Conservation (phyloP, 2,329 filamentous ascomycete genomes). For the Sporothrix phasma region DNA sequence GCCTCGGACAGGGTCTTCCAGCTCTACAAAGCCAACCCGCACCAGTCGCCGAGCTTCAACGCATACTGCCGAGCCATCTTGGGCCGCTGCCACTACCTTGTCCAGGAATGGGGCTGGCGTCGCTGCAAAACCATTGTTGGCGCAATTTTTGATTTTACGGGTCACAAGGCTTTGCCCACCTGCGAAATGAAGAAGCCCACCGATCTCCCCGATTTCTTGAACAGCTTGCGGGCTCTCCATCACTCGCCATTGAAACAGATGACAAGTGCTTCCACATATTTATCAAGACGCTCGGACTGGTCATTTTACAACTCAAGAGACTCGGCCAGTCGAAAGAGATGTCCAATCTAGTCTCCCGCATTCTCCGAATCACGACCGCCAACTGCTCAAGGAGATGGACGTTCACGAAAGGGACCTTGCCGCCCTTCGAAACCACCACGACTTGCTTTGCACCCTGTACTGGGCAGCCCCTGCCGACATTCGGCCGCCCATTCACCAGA, state of each 20-base stretch:
- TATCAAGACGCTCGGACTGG: constrained; percentile 51
- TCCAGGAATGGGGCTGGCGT: constrained; percentile 57
- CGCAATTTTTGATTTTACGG: constrained; percentile 60
- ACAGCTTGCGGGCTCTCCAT: constrained; percentile 37
- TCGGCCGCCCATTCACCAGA: constrained; percentile 42
- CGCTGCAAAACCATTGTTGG: constrained; percentile 48
- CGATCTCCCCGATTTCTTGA: constrained; percentile 53
- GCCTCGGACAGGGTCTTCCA: constrained; percentile 48
- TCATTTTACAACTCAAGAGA: constrained; percentile 41
- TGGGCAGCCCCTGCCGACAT: constrained; percentile 50
- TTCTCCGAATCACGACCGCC: constrained; percentile 55
- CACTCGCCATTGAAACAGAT: constrained; percentile 39
- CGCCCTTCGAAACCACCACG: constrained; percentile 57
- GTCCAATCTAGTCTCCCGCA: constrained; percentile 49
- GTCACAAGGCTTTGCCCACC: constrained; percentile 48
- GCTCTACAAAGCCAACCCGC: constrained; percentile 44
- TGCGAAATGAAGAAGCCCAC: constrained; percentile 55
- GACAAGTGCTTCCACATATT: constrained; percentile 60
- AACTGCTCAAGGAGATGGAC: constrained; percentile 52
- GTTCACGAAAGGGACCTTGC: constrained; percentile 52
- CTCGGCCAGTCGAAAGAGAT: constrained; percentile 46
- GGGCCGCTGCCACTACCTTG: constrained; percentile 51
- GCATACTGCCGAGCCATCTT: constrained; percentile 52
- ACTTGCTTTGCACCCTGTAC: constrained; percentile 56
- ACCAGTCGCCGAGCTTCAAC: constrained; percentile 53